These are phyloP conservation scores for Maudiozyma serrabonitensis DNA, from an alignment of 805 yeast species.

Conservation along the genomic window DNA sequence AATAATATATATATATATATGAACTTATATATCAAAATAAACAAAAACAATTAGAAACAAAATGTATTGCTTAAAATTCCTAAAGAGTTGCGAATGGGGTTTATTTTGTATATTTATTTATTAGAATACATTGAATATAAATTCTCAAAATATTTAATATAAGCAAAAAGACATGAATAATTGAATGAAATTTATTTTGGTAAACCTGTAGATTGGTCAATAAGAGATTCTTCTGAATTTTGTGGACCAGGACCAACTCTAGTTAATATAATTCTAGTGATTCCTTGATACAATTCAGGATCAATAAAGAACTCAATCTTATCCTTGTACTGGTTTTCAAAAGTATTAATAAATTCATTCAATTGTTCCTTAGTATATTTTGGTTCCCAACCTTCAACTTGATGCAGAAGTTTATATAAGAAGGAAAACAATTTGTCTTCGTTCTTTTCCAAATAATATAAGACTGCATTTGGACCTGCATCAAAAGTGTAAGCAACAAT, in stretches of 20 bases:
- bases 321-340: constrained; percentile 12
- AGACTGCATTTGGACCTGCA: constrained; percentile 98
- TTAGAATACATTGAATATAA: background rate
- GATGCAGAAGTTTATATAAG: constrained; percentile 47
- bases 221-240: constrained; percentile 44
- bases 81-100: background rate
- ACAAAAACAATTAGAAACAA: too few relatives aligned
- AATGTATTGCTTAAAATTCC: too few relatives aligned
- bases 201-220: constrained; percentile 47
- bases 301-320: constrained; percentile 27
- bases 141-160: background rate
- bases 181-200: constrained; percentile 34
- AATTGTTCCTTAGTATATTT: constrained; percentile 28
- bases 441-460: constrained; percentile 73
- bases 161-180: background rate
- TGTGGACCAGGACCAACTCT: constrained; percentile 84
- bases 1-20: background rate
- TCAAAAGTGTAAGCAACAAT: constrained; percentile 96
- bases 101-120: background rate
- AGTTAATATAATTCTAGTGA: constrained; percentile 76
- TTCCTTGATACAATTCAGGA: constrained; percentile 53
- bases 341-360: constrained; percentile 15
- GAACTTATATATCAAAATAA: too few relatives aligned
- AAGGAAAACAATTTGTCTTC: constrained; percentile 67
- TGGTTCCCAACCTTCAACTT: constrained; percentile 62